Base-by-base conservation (phyloP, 176 grass and related monocot species). In the Eragrostis nindensis region DNA sequence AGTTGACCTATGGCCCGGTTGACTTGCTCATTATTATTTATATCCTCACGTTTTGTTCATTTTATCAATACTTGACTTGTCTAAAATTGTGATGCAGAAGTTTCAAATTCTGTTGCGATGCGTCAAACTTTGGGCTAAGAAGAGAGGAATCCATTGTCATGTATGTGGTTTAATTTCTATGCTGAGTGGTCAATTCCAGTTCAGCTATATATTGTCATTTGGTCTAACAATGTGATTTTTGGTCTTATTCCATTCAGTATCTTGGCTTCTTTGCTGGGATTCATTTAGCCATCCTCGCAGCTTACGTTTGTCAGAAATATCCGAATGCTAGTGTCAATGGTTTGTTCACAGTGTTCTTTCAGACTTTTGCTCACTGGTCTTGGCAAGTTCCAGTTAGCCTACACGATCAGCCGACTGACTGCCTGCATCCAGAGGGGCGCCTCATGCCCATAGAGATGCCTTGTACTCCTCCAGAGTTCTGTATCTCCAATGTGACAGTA, bases 361-460 rank as follows among this genome's bases (percentile, higher is more conserved):
- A 90, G 59, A 90, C 47, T 47, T 90, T 94, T 72, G 89, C 86
- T 46, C 79, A 86, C 65, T 94, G 91, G 91, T 47, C 10, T 72
- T 94, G 91, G 85, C 79, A 87, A 76, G 62, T 42, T 57, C 85
- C 91, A 90, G 85, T 90, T 52, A 87, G 63, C 16, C 70, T 94
- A 38, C 70, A 84, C 43, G 79, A 54, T 81, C 82, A 71, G 80
- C 73, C 70, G 21, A 69, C 73, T 55, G 62, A 36, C 27, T 80
- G 53, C 65, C 66, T 56, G 50, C 39, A 1, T 57, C 50, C 82
- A 68, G 85, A 94, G 80, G 70, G 78, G 8, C 86, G 57, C 45
- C 73, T 94, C 49, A 88, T 94, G 88, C 88, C 88, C 62, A 94
- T 94, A 70, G 62, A 90, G 85, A 86, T 94, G 91, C 91, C 91